A percentile compares a stretch with the other conserved stretches of the same genome.
Conservation (phyloP, 2,329 filamentous ascomycete species). For the Colletotrichum orchidophilum region DNA sequence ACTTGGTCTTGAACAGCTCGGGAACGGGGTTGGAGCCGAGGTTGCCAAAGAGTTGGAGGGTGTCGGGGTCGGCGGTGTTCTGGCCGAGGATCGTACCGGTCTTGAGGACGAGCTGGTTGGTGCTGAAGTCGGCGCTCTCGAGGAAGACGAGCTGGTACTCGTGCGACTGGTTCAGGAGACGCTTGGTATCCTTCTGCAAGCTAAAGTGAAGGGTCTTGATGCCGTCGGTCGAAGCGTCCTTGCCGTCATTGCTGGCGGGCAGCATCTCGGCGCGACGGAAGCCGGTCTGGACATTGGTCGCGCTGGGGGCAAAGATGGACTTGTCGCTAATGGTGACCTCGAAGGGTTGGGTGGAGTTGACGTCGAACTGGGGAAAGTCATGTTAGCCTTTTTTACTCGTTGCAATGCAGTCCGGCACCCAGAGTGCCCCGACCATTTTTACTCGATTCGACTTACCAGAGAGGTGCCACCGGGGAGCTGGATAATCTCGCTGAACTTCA, state of each 20-base stretch:
- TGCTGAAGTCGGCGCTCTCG: conserved; percentile 56
- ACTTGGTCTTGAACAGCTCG: conserved; percentile 60
- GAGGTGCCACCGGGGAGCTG: conserved; percentile 55
- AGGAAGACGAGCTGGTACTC: conserved; percentile 68
- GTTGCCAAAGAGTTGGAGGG: conserved; percentile 57
- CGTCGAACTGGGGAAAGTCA: conserved; percentile 49
- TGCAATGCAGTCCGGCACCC: background rate
- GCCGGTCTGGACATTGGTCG: conserved; percentile 61
- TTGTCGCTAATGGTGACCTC: conserved; percentile 66
- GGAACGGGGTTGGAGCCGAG: conserved; percentile 56
- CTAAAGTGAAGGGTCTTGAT: conserved; percentile 71
- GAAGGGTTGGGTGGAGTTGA: conserved; percentile 51
- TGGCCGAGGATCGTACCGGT: conserved; percentile 60
- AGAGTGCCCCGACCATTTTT: background rate
- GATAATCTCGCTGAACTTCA: conserved; percentile 61
- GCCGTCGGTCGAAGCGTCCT: conserved; percentile 61
- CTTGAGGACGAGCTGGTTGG: conserved; percentile 64
- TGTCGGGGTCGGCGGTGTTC: conserved; percentile 46
- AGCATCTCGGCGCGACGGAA: conserved; percentile 70
- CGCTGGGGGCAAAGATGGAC: conserved; percentile 66
- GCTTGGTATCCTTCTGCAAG: conserved; percentile 59
- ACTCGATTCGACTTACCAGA: conserved; percentile 43
- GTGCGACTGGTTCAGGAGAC: conserved; percentile 66
- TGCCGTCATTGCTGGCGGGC: conserved; percentile 57
- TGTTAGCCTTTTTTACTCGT: background rate